These are phyloP conservation scores for Claviceps maximensis DNA, from an alignment of 2,329 filamentous ascomycete species.

Conservation along the genomic window DNA sequence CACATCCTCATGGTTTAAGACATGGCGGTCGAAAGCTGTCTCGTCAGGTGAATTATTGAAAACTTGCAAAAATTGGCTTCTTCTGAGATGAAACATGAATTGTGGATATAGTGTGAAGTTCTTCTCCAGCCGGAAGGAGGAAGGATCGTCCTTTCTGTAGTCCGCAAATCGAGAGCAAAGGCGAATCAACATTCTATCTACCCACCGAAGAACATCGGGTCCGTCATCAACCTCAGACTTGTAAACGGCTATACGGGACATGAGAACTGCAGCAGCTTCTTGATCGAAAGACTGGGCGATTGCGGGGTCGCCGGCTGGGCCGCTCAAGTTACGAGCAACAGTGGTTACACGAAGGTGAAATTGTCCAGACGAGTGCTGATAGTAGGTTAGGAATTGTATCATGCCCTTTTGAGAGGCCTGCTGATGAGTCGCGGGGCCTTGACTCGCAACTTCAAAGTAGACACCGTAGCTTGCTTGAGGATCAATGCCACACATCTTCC, in stretches of 20 bases:
- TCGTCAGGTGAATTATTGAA: constrained; percentile 99
- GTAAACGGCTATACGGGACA: constrained; percentile 98
- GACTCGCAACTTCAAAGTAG: constrained; percentile 95
- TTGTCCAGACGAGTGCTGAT: constrained; percentile 92
- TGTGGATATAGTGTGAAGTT: constrained; percentile 98
- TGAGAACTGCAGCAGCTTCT: constrained; percentile 90
- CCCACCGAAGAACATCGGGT: constrained; percentile 95
- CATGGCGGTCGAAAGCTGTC: constrained; percentile 96
- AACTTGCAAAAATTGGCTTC: constrained; percentile 94
- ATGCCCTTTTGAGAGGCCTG: constrained; percentile 83
- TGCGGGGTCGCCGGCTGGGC: constrained; percentile 84
- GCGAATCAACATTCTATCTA: constrained; percentile 94
- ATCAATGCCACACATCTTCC: constrained; percentile 99
- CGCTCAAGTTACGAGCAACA: constrained; percentile 78
- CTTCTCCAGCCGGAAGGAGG: constrained; percentile 92
- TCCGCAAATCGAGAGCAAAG: constrained; percentile 94
- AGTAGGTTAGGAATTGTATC: constrained; percentile 98
- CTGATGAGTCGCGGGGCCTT: constrained; percentile 76
- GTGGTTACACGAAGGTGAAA: constrained; percentile 95
- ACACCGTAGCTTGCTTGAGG: constrained; percentile 87
- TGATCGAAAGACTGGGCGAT: constrained; percentile 97
- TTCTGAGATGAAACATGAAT: constrained; percentile 98
- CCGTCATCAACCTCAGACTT: constrained; percentile 98
- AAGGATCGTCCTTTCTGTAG: constrained; percentile 95
- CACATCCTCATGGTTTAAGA: constrained; percentile 93